Percentiles rank a stretch among this genome's conserved stretches.
These are phyloP conservation scores for Dalbergia cultrata DNA, from an alignment of 306 rosid genomes.

Conservation along the genomic window DNA sequence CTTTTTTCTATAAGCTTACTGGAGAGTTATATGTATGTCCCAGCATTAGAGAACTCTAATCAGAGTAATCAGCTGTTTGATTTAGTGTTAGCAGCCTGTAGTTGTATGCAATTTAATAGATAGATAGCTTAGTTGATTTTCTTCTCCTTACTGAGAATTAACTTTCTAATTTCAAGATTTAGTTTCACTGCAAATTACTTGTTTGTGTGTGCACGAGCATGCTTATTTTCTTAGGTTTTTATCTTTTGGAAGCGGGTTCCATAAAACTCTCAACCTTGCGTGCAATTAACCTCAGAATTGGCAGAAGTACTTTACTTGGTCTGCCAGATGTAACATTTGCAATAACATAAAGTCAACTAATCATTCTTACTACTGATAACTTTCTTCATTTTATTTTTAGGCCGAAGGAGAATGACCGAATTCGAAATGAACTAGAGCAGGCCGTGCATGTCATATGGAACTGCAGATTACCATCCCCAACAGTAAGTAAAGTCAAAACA, in stretches of 20 bases:
- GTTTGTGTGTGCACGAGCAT: neutral
- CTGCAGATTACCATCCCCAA: constrained; percentile 92
- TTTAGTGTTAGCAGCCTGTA: neutral
- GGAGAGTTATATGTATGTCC: constrained; percentile 1
- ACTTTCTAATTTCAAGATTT: neutral
- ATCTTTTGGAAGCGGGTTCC: constrained; percentile 9
- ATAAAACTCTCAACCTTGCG: constrained; percentile 1
- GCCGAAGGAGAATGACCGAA: constrained; percentile 85
- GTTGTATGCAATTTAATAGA: neutral
- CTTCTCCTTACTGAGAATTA: neutral
- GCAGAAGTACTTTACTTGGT: neutral
- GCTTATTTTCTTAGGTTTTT: constrained; percentile 2
- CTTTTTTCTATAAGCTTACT: constrained; percentile 23
- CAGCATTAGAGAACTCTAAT: constrained; percentile 13
- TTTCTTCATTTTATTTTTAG: constrained; percentile 48
- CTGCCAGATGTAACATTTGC: constrained; percentile 12
- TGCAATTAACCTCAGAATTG: constrained; percentile 8
- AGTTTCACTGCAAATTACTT: constrained; percentile 2
- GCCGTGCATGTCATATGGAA: constrained; percentile 94
- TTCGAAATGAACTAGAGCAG: constrained; percentile 71
- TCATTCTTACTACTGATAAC: neutral
- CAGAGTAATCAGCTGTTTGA: neutral
- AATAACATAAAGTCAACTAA: too few relatives aligned
- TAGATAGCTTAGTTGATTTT: neutral
- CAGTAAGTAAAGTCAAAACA: constrained; percentile 62